phyloP scores from a whole-genome alignment of 1,284 basidiomycete species.

The Ceratobasidium sp. region DNA sequence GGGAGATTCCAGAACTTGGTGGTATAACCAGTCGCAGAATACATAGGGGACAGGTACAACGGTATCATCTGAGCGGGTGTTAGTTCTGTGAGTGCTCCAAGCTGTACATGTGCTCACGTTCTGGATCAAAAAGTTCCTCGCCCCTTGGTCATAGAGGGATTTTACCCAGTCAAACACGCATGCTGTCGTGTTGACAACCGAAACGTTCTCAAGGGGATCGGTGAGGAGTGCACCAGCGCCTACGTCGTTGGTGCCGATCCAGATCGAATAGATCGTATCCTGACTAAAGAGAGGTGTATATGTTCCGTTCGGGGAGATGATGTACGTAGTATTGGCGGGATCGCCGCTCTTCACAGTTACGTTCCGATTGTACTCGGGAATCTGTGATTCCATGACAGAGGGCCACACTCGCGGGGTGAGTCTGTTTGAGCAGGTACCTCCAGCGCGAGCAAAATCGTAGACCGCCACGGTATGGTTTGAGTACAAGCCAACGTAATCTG shows the following conservation, averaged over 20 bases:
- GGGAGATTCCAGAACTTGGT: constrained; percentile 56
- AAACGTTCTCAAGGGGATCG: constrained; percentile 57
- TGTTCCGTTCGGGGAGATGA: constrained; percentile 61
- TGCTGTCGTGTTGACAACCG: constrained; percentile 58
- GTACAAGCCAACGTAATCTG: constrained; percentile 48
- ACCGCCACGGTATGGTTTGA: constrained; percentile 56
- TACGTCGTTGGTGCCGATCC: constrained; percentile 40
- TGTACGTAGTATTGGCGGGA: constrained; percentile 56
- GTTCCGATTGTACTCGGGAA: constrained; percentile 31
- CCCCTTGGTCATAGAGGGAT: constrained; percentile 58
- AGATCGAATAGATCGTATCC: constrained; percentile 21
- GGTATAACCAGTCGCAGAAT: constrained; percentile 55
- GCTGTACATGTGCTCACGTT: constrained; percentile 52
- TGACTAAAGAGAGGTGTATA: constrained; percentile 19
- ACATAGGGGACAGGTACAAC: constrained; percentile 54
- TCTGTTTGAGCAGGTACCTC: constrained; percentile 62
- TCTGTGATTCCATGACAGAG: constrained; percentile 35
- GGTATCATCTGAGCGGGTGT: constrained; percentile 54
- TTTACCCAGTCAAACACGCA: constrained; percentile 62
- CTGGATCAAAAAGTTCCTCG: constrained; percentile 62
- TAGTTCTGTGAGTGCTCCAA: background rate
- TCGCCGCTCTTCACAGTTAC: constrained; percentile 20
- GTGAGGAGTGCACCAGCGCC: constrained; percentile 59
- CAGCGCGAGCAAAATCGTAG: constrained; percentile 60
- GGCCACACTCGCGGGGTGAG: constrained; percentile 55